Evolutionary conservation across 208 protist species (phyloP).

Genomic region (Histomonas meleagridis): DNA sequence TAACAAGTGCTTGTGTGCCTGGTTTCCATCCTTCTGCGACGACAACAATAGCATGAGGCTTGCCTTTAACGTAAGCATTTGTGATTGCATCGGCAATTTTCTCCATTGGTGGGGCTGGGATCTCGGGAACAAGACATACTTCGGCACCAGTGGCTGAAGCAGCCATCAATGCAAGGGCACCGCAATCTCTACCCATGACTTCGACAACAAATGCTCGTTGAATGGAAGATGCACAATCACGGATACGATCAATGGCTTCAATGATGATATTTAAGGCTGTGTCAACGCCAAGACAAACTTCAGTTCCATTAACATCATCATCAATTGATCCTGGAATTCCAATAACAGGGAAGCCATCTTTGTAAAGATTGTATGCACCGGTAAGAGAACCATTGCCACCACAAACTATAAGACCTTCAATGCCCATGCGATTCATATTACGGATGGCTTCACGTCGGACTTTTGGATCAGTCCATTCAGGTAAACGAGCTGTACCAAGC

Average conservation of each 20-base stretch:
- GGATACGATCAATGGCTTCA: conserved; percentile 18
- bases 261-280: conserved; percentile 29
- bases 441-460: background rate
- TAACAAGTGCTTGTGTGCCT: background rate
- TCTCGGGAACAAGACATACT: conserved; percentile 3
- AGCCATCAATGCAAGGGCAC: background rate
- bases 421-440: background rate
- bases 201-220: conserved; percentile 21
- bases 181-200: conserved; percentile 28
- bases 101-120: background rate
- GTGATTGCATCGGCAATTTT: conserved; percentile 17
- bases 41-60: background rate
- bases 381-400: conserved; percentile 6
- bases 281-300: conserved; percentile 2
- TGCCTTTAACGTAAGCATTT: conserved; percentile 20
- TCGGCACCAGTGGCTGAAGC: conserved; percentile 17
- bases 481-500: conserved; percentile 17
- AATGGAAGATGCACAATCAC: conserved; percentile 29
- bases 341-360: conserved; percentile 26
- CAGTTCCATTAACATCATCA: conserved; percentile 13
- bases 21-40: conserved; percentile 34
- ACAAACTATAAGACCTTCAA: conserved; percentile 5
- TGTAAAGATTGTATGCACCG: background rate
- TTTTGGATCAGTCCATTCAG: conserved; percentile 15
- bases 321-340: conserved; percentile 32